A percentile compares a stretch with the other conserved stretches of the same genome.
phyloP scores from a whole-genome alignment of 2,329 filamentous ascomycete species.

The Bipolaris cookei region DNA sequence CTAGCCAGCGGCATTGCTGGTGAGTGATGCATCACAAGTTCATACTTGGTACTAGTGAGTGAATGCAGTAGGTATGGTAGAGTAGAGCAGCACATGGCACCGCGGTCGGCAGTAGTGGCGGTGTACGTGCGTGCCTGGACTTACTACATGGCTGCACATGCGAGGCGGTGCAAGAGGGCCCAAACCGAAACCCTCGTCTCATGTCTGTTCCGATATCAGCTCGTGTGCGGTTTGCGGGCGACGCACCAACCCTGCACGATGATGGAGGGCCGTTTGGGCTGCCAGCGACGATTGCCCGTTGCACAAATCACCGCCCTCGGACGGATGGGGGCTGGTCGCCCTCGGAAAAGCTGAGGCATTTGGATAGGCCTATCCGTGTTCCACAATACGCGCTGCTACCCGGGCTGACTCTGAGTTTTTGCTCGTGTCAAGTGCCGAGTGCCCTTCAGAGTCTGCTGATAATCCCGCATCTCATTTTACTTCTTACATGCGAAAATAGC shows the following conservation, averaged over 20 bases:
- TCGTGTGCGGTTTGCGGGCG: conserved; percentile 29
- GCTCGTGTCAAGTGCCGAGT: conserved; percentile 22
- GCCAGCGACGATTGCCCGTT: conserved; percentile 15
- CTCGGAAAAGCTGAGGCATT: conserved; percentile 36
- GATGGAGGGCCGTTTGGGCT: conserved; percentile 18
- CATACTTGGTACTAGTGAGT: too few relatives aligned
- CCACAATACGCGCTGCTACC: conserved; percentile 6
- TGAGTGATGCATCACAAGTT: too few relatives aligned
- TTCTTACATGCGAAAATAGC: neutral
- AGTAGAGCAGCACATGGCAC: too few relatives aligned
- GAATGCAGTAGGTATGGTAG: too few relatives aligned
- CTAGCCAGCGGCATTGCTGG: neutral
- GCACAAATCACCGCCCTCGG: conserved; percentile 30
- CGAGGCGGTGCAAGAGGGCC: conserved; percentile 32
- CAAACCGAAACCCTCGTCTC: neutral
- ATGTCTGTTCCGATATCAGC: conserved; percentile 35
- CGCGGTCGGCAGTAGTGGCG: neutral
- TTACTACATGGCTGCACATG: neutral
- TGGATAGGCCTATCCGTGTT: conserved; percentile 7
- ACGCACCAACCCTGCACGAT: conserved; percentile 23
- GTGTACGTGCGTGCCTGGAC: neutral
- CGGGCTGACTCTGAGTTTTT: conserved; percentile 1
- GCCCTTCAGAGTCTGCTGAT: conserved; percentile 1
- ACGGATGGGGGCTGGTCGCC: conserved; percentile 24
- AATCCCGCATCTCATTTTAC: conserved; percentile 10